Evolutionary conservation across 2,329 filamentous ascomycete species (phyloP).

Genomic region (Trichoderma sp.): DNA sequence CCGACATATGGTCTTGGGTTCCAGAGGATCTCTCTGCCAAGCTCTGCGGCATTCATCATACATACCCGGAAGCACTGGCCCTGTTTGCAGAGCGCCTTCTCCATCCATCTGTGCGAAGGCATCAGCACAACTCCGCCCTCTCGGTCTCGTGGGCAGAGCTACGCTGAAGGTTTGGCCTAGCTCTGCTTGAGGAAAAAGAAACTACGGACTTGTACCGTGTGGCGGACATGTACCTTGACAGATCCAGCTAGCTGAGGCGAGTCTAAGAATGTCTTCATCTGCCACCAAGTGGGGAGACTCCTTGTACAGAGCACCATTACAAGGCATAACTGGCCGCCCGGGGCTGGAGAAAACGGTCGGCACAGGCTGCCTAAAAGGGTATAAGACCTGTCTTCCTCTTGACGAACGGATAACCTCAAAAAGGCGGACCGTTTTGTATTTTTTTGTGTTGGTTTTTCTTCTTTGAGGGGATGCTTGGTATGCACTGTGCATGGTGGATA

Average conservation of each 20-base stretch:
- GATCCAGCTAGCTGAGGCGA: conserved; percentile 6
- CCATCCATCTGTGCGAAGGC: background rate
- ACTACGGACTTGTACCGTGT: background rate
- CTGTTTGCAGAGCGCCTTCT: background rate
- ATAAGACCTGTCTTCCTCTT: background rate
- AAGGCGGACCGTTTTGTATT: background rate
- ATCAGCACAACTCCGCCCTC: background rate
- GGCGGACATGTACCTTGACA: background rate
- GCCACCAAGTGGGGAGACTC: conserved; percentile 9
- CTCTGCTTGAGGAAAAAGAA: background rate
- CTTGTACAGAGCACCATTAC: background rate
- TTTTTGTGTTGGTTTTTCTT: too few species aligned
- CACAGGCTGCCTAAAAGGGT: conserved; percentile 10
- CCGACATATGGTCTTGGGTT: background rate
- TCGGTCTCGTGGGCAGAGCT: background rate
- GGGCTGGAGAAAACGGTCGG: conserved; percentile 16
- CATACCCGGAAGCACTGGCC: background rate
- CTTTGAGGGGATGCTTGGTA: background rate
- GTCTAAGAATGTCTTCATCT: background rate
- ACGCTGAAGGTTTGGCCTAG: background rate
- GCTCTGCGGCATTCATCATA: background rate
- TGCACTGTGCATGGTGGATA: background rate
- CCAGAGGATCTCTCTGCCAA: background rate
- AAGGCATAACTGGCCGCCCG: background rate
- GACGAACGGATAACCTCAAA: background rate